Evolutionary conservation across 2,329 filamentous ascomycete species (phyloP).

Genomic region (Trichothecium sympodiale): DNA sequence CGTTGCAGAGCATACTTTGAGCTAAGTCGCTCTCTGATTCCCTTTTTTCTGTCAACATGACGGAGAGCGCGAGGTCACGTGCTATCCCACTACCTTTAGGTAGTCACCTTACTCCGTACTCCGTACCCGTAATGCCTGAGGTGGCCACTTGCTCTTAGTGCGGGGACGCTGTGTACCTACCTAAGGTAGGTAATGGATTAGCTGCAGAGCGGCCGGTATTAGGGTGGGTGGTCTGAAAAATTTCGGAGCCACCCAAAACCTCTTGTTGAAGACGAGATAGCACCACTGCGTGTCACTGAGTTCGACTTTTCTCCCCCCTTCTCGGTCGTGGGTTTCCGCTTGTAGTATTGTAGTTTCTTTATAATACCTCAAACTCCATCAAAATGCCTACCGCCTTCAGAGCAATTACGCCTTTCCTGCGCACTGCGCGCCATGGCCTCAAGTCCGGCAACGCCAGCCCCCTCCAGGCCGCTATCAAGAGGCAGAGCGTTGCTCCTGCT

Average conservation of each 20-base stretch:
- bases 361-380: constrained; percentile 13
- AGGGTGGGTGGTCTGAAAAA: constrained; percentile 17
- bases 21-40: no score
- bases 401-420: constrained; percentile 67
- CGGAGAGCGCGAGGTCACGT: no score
- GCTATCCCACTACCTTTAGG: no score
- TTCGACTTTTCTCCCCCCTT: not conserved
- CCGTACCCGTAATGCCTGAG: no score
- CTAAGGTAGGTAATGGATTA: no score
- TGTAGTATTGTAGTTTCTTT: constrained; percentile 11
- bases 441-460: constrained; percentile 62
- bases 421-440: constrained; percentile 68
- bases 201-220: no score
- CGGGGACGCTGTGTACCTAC: no score
- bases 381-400: constrained; percentile 76
- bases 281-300: not conserved
- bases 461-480: constrained; percentile 57
- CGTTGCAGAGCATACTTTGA: no score
- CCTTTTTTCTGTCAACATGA: no score
- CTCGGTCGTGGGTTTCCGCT: constrained; percentile 2
- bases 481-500: constrained; percentile 51
- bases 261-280: no score
- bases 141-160: no score
- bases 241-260: constrained; percentile 14
- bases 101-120: no score